phyloP scores from a whole-genome alignment of 192 early-diverging fungal genomes.

The Backusella circina region DNA sequence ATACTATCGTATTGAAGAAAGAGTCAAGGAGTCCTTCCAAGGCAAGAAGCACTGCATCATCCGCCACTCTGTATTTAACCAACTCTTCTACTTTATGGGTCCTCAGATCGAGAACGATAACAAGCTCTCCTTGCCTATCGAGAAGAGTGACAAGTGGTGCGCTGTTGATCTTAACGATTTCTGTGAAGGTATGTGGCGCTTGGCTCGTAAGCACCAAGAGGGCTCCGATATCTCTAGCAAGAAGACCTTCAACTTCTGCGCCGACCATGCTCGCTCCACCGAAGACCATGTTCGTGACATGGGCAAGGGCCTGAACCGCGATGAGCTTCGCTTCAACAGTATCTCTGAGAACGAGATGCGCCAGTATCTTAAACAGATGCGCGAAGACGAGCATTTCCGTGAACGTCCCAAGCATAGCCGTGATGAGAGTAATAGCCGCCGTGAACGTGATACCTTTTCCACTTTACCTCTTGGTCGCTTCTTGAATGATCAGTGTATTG shows the following conservation, averaged over 20 bases:
- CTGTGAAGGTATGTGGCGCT: background rate
- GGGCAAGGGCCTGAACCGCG: background rate
- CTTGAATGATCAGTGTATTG: constrained; percentile 13
- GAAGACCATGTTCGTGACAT: constrained; percentile 2
- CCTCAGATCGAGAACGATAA: constrained; percentile 2
- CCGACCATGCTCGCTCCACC: background rate
- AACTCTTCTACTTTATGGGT: constrained; percentile 14
- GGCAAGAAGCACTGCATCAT: background rate
- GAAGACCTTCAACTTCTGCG: constrained; percentile 2
- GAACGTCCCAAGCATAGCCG: background rate
- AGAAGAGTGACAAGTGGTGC: constrained; percentile 5
- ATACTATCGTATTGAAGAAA: constrained; percentile 11
- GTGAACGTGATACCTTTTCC: background rate
- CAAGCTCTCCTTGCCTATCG: constrained; percentile 4
- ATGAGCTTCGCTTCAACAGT: background rate
- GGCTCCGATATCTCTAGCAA: background rate
- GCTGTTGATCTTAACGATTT: constrained; percentile 16
- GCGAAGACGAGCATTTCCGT: constrained; percentile 8
- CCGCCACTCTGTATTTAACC: constrained; percentile 4
- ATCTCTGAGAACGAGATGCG: background rate
- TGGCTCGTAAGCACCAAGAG: background rate
- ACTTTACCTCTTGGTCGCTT: constrained; percentile 20
- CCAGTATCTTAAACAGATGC: constrained; percentile 6
- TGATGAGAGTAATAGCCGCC: background rate
- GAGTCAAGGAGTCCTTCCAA: background rate